Conservation (phyloP, 2,329 filamentous ascomycete species). For the Rugonectria rugulosa region DNA sequence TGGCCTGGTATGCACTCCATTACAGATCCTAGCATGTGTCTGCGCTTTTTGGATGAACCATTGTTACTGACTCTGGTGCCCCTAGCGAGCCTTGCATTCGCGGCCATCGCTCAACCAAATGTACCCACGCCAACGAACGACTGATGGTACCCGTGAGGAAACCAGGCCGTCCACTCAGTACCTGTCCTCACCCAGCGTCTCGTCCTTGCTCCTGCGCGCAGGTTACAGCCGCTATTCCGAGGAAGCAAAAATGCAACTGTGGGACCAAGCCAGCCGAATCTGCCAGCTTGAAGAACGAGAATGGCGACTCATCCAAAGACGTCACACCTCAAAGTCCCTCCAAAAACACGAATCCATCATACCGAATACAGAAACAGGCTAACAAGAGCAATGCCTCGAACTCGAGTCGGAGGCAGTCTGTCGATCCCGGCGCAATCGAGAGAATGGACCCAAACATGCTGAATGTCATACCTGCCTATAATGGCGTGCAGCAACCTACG, state of each 20-base stretch:
- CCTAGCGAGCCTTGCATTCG: constrained; percentile 76
- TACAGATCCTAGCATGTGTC: constrained; percentile 27
- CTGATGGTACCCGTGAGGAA: constrained; percentile 76
- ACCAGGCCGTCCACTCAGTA: constrained; percentile 73
- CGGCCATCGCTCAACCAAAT: constrained; percentile 79
- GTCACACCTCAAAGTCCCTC: constrained; percentile 42
- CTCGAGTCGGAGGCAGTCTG: constrained; percentile 54
- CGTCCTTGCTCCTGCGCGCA: constrained; percentile 68
- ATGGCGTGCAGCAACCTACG: constrained; percentile 38
- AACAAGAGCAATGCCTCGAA: constrained; percentile 42
- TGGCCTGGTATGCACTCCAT: constrained; percentile 68
- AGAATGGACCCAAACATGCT: constrained; percentile 62
- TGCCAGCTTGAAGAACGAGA: constrained; percentile 32
- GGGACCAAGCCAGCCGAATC: constrained; percentile 44
- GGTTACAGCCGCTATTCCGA: constrained; percentile 70
- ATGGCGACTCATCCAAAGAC: constrained; percentile 34
- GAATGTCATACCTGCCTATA: constrained; percentile 53
- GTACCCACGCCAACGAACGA: constrained; percentile 71
- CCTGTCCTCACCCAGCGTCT: constrained; percentile 71
- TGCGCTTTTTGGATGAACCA: background rate
- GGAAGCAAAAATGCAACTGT: constrained; percentile 64
- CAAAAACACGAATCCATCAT: constrained; percentile 43
- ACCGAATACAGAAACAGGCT: constrained; percentile 56
- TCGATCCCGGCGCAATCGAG: constrained; percentile 57
- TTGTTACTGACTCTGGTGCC: constrained; percentile 22